Evolutionary conservation across 805 yeast species (phyloP), one percentile per base, ranked within the genome.

Genomic region (Saturnispora dispora): DNA sequence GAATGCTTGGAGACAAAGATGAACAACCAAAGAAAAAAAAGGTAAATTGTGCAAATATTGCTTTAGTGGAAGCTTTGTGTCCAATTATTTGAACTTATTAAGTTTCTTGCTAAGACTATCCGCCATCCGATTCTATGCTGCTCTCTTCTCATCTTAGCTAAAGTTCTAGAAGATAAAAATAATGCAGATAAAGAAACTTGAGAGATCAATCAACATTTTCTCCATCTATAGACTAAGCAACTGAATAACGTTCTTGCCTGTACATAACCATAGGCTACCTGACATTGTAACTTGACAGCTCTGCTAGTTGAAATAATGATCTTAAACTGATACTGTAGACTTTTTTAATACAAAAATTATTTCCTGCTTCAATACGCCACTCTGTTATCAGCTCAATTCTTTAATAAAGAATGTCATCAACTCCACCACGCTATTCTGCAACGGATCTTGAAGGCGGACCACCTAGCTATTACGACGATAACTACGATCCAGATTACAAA

Each of bases 401-500:
- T 7, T 37, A 37, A 18, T 9, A n/a, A n/a, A 36, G 11, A n/a
- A 36, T 36, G 20, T 15, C 39, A 20, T 20, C 46, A n/a, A 22
- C 51, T 8, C 33, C 42, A n/a, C 51, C 51, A n/a, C 20, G 35
- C 13, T 48, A 48, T 28, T 28, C 51, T 6, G 27, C 45, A 10
- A n/a, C 25, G 8, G 51, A 48, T 15, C 40, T 18, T 23, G 46
- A 42, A n/a, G 46, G 32, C 3, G 46, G 41, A 9, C 51, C 51
- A 17, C 41, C 51, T n/a, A 47, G 41, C 22, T 55, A 57, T n/a
- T 44, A 56, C 30, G 57, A 53, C 13, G 62, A 58, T n/a, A 58
- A 52, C 11, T 52, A 56, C 3, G 63, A 65, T 11, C 62, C 62
- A 11, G 61, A 61, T 25, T 64, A 64, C 41, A 59, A 60, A 28